Conservation (phyloP, 1,139 yeast genomes). For the Yamadazyma atlantica region DNA sequence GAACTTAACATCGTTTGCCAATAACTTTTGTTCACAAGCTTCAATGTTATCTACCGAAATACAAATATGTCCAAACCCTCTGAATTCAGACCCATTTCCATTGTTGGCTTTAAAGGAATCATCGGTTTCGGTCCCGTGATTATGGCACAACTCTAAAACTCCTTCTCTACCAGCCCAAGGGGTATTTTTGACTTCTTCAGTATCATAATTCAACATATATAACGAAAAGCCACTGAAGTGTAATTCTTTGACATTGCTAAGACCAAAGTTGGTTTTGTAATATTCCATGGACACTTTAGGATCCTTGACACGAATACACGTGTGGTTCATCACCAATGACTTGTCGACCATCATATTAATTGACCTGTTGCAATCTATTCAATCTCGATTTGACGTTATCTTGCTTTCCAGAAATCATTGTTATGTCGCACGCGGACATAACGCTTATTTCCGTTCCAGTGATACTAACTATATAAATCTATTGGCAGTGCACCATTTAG, state of each 20-base stretch:
- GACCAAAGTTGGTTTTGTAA: constrained; percentile 74
- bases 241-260: constrained; percentile 56
- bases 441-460: too few relatives aligned
- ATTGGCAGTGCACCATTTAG: too few relatives aligned
- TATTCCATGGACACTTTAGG: constrained; percentile 71
- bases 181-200: constrained; percentile 36
- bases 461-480: too few relatives aligned
- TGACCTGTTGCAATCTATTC: too few relatives aligned
- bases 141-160: constrained; percentile 79
- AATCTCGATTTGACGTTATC: too few relatives aligned
- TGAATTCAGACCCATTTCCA: constrained; percentile 80
- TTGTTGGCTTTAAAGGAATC: constrained; percentile 59
- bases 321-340: constrained; percentile 59
- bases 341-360: too few relatives aligned
- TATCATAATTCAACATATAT: constrained; percentile 65
- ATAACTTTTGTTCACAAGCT: constrained; percentile 56
- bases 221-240: constrained; percentile 62
- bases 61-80: constrained; percentile 95
- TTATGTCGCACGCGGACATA: too few relatives aligned
- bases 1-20: constrained; percentile 65
- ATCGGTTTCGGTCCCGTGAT: constrained; percentile 71
- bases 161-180: constrained; percentile 71
- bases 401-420: too few relatives aligned
- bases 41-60: constrained; percentile 80
- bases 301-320: constrained; percentile 80